phyloP scores from a whole-genome alignment of 257 asterid species.

The Avicennia marina region DNA sequence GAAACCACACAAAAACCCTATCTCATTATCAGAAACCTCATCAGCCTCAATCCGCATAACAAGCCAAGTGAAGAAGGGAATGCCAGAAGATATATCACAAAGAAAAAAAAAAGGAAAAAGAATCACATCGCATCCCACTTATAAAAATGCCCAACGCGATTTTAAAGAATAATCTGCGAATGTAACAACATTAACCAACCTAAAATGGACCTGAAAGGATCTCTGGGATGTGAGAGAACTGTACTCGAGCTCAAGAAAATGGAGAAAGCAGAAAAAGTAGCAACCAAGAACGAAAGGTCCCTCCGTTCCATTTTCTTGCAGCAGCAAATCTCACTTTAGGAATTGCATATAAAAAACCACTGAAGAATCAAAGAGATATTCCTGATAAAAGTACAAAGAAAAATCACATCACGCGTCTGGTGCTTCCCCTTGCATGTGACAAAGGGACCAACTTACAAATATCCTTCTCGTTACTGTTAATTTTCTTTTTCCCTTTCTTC shows the following conservation, averaged over 20 bases:
- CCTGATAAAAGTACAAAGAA: too few relatives aligned
- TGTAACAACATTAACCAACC: conserved; percentile 35
- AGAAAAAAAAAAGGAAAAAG: too few relatives aligned
- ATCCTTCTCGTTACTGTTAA: too few relatives aligned
- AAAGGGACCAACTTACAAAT: too few relatives aligned
- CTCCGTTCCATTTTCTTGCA: conserved; percentile 34
- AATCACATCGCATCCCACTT: too few relatives aligned
- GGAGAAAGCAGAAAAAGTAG: conserved; percentile 29
- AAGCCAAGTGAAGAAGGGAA: background rate
- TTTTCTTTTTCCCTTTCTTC: too few relatives aligned
- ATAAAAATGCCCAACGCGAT: background rate
- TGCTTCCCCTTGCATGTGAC: too few relatives aligned
- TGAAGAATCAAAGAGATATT: conserved; percentile 3
- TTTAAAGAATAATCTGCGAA: conserved; percentile 10
- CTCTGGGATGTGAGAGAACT: conserved; percentile 38
- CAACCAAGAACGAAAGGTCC: conserved; percentile 25
- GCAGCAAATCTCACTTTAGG: conserved; percentile 41
- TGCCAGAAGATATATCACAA: background rate
- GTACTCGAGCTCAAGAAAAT: conserved; percentile 30
- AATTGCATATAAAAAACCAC: conserved; percentile 24
- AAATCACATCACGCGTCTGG: too few relatives aligned
- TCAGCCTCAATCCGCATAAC: too few relatives aligned
- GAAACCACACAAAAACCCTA: too few relatives aligned
- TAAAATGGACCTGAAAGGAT: conserved; percentile 46
- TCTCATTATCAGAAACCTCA: too few relatives aligned